Percentiles rank a stretch among this genome's conserved stretches.
phyloP scores from a whole-genome alignment of 495 filamentous ascomycete species.

The Podospora sp. region DNA sequence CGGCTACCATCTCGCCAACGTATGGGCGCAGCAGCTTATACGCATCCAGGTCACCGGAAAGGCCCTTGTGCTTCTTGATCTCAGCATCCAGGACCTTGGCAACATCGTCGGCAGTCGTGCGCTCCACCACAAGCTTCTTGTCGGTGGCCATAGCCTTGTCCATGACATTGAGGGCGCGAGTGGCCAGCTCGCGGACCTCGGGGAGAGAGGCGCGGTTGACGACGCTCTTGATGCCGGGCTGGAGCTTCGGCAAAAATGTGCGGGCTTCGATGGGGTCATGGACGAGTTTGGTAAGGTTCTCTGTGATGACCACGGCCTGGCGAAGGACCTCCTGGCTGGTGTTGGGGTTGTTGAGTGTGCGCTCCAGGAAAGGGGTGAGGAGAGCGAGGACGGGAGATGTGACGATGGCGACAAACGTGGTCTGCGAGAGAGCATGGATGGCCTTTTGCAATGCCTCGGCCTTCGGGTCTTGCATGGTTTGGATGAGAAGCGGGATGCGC shows the following conservation, averaged over 20 bases:
- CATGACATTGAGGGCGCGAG: conserved; percentile 81
- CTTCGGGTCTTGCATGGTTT: conserved; percentile 93
- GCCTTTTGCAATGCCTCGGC: conserved; percentile 88
- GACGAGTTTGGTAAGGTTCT: conserved; percentile 98
- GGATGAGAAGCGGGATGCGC: conserved; percentile 88
- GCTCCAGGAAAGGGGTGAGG: conserved; percentile 91
- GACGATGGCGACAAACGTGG: conserved; percentile 97
- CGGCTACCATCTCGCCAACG: conserved; percentile 82
- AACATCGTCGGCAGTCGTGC: conserved; percentile 75
- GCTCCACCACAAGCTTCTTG: conserved; percentile 62
- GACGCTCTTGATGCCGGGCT: conserved; percentile 89
- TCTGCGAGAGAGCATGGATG: conserved; percentile 95
- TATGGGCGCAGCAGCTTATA: conserved; percentile 72
- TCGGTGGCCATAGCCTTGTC: conserved; percentile 89
- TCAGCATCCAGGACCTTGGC: conserved; percentile 70
- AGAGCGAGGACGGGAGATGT: conserved; percentile 98
- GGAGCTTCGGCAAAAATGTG: conserved; percentile 93
- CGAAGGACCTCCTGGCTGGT: conserved; percentile 94
- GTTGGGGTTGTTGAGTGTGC: conserved; percentile 83
- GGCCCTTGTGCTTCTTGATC: conserved; percentile 67
- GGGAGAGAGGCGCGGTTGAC: conserved; percentile 87
- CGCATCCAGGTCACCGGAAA: conserved; percentile 63
- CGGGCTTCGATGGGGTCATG: conserved; percentile 96
- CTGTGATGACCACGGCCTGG: conserved; percentile 95
- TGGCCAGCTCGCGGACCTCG: conserved; percentile 89